Evolutionary conservation across 2,329 filamentous ascomycete genomes (phyloP).

Genomic region (Xylaria arbuscula): DNA sequence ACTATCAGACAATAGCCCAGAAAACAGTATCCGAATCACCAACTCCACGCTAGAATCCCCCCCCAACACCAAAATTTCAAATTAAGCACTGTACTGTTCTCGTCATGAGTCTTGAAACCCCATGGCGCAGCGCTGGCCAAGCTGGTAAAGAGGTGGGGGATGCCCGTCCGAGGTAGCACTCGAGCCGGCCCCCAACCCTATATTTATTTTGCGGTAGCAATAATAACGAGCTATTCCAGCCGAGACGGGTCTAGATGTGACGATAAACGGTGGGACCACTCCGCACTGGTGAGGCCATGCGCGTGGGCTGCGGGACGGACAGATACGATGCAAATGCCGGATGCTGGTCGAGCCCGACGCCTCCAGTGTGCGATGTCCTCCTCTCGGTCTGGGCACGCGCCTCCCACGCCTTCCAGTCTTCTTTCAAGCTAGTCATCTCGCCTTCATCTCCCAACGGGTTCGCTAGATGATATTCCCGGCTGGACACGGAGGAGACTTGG

Average conservation of each 20-base stretch:
- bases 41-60: constrained; percentile 5
- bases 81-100: not conserved
- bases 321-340: constrained; percentile 45
- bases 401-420: constrained; percentile 56
- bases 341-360: constrained; percentile 40
- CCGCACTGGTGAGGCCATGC: constrained; percentile 37
- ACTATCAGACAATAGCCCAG: not conserved
- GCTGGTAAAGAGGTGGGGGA: not conserved
- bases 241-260: constrained; percentile 23
- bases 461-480: constrained; percentile 32
- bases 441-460: constrained; percentile 33
- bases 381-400: constrained; percentile 50
- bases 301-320: constrained; percentile 37
- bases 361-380: constrained; percentile 40
- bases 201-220: constrained; percentile 1
- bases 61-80: not conserved
- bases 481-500: constrained; percentile 27
- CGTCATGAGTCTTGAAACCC: not conserved
- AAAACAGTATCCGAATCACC: not conserved
- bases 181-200: not conserved
- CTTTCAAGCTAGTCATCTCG: constrained; percentile 46
- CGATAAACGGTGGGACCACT: constrained; percentile 3
- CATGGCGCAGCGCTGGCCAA: not conserved
- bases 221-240: constrained; percentile 15
- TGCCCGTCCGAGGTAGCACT: constrained; percentile 1